Evolutionary conservation across 768 basidiomycete genomes (phyloP), one percentile per base, ranked within the genome.

Genomic region (Cyathus striatus): DNA sequence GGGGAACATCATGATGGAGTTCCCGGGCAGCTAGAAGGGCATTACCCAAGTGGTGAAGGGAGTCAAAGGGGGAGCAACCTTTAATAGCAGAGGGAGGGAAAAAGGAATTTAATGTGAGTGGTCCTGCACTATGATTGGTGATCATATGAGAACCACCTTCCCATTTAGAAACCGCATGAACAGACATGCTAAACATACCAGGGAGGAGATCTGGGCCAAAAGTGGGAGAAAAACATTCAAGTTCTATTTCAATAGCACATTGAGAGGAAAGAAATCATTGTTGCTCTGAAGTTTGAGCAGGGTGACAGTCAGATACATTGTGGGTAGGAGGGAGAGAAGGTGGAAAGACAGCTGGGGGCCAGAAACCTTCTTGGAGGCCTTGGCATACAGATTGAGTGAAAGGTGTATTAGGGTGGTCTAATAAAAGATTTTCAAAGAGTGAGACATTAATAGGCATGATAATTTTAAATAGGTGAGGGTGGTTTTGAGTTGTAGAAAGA

Each of bases 121-220:
- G 25, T 0, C 69, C 69, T 0, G 58, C 54, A 34, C 57, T 63
- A 7, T 75, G 73, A 43, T 77, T 54, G 6, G 54, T 60, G 6
- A n/a, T n/a, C n/a, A n/a, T n/a, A 77, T 53, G 0, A 76, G 55
- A 0, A 63, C 47, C 2, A 68, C 46, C 21, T 72, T 67, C n/a
- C 50, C 50, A 0, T 25, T 70, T 70, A 0, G 69, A 72, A 0
- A 76, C 63, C 1, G 60, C 62, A 27, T 63, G 50, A 0, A 73
- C 50, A 0, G 69, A 74, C 36, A 62, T 58, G 21, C 49, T 54
- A 33, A 65, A 62, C 73, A 78, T 76, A 0, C 72, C 71, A 0
- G 66, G 72, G 73, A 72, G 1, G 60, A 46, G 20, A n/a, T n/a
- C n/a, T n/a, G n/a, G n/a, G n/a, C n/a, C n/a, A n/a, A n/a, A n/a